Evolutionary conservation across 108 stramenopile genomes (phyloP).

Genomic region (Mediolabrus comicus): DNA sequence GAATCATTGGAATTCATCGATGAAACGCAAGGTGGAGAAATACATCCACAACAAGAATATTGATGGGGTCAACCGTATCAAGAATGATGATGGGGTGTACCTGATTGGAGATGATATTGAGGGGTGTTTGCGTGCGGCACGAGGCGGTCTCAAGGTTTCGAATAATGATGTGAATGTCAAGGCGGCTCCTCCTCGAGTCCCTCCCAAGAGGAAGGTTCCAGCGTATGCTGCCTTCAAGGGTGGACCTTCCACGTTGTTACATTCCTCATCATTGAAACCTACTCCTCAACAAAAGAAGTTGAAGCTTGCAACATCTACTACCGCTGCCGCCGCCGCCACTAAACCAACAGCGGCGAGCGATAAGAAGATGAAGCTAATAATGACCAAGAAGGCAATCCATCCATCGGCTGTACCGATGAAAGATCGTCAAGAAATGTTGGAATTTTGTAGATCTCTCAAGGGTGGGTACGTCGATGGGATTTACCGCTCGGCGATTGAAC

Average conservation of each 20-base stretch:
- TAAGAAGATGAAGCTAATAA: slow-evolving; percentile 8
- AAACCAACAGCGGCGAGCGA: neutral
- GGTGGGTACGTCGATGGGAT: slow-evolving; percentile 77
- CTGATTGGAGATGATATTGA: slow-evolving; percentile 74
- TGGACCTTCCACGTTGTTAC: neutral
- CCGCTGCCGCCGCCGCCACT: too few species aligned
- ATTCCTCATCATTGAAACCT: neutral
- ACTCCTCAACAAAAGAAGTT: too few species aligned
- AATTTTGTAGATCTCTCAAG: slow-evolving; percentile 60
- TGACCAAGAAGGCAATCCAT: slow-evolving; percentile 1
- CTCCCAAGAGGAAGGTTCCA: neutral
- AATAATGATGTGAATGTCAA: too few species aligned
- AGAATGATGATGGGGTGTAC: slow-evolving; percentile 53
- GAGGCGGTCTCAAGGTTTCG: neutral
- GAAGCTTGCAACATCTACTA: too few species aligned
- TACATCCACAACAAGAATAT: slow-evolving; percentile 60
- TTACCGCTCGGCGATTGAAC: slow-evolving; percentile 68
- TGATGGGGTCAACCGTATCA: slow-evolving; percentile 30
- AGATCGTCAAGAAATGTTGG: slow-evolving; percentile 47
- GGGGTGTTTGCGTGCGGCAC: slow-evolving; percentile 61
- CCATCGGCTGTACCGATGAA: slow-evolving; percentile 13
- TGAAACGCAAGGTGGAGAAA: slow-evolving; percentile 89
- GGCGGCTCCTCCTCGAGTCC: neutral
- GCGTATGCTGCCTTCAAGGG: neutral
- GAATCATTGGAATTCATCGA: slow-evolving; percentile 95